phyloP scores from a whole-genome alignment of 225 moss, liverwort and hornwort species.

The Pleurozium schreberi region DNA sequence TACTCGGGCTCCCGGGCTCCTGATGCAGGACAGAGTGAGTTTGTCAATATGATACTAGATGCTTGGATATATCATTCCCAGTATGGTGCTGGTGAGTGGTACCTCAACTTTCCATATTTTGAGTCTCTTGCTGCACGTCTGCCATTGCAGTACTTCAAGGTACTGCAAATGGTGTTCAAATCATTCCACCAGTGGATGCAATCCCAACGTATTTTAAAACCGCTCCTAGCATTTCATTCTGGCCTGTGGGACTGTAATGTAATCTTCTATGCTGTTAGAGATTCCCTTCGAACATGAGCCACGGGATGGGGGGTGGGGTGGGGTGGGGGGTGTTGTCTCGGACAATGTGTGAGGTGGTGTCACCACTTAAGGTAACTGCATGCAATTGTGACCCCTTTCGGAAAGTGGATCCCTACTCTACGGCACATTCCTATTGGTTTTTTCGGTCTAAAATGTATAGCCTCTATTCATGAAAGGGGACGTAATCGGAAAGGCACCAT shows the following conservation, averaged over 20 bases:
- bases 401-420: background rate
- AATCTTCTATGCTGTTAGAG: background rate
- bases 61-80: background rate
- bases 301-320: no score
- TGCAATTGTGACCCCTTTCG: background rate
- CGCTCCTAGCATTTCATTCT: background rate
- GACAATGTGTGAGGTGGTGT: background rate
- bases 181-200: background rate
- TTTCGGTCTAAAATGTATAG: no score
- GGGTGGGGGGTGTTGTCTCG: background rate
- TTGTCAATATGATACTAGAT: rapidly evolving
- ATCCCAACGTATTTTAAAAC: background rate
- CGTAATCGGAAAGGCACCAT: background rate
- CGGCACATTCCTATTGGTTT: no score
- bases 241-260: background rate
- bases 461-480: background rate
- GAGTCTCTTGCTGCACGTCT: background rate
- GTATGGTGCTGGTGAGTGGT: background rate
- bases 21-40: no score
- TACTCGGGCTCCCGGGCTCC: no score
- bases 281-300: background rate
- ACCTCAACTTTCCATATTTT: background rate
- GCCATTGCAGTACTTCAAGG: background rate
- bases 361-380: background rate
- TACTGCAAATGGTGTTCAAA: background rate